These are phyloP conservation scores for Leccinum olivaceoglutinosum DNA, from an alignment of 1,284 basidiomycete genomes.

Conservation along the genomic window DNA sequence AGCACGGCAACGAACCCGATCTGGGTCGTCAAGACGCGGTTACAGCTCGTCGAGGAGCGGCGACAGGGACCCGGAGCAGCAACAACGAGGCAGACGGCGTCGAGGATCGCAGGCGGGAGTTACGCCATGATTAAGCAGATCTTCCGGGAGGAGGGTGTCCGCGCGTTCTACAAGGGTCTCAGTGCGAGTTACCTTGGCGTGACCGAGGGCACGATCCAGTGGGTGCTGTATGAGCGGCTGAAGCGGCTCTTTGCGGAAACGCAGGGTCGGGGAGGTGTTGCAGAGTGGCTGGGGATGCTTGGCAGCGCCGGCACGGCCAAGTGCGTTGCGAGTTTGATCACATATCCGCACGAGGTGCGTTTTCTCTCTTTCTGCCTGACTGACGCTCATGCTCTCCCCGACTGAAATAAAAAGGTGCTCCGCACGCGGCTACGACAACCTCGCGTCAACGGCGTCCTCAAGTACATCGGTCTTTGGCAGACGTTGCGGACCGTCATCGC, in stretches of 20 bases:
- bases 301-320: constrained; percentile 93
- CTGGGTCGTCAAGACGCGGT: constrained; percentile 96
- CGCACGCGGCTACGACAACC: constrained; percentile 92
- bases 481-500: constrained; percentile 82
- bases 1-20: constrained; percentile 94
- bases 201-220: constrained; percentile 95
- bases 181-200: constrained; percentile 95
- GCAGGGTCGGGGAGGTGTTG: constrained; percentile 49
- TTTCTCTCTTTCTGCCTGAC: not conserved
- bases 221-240: constrained; percentile 90
- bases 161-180: constrained; percentile 92
- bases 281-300: constrained; percentile 77
- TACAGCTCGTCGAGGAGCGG: constrained; percentile 61
- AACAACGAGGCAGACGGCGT: constrained; percentile 5
- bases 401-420: constrained; percentile 55
- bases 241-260: constrained; percentile 58
- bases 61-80: constrained; percentile 5
- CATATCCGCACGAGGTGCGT: constrained; percentile 92
- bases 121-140: constrained; percentile 65
- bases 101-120: constrained; percentile 47
- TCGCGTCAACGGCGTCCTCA: constrained; percentile 63
- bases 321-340: constrained; percentile 87
- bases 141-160: constrained; percentile 74
- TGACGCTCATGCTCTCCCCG: not conserved
- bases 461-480: constrained; percentile 85